A percentile compares a stretch with the other conserved stretches of the same genome.
Evolutionary conservation across 805 yeast species (phyloP).

Genomic region (Candida adriatica): DNA sequence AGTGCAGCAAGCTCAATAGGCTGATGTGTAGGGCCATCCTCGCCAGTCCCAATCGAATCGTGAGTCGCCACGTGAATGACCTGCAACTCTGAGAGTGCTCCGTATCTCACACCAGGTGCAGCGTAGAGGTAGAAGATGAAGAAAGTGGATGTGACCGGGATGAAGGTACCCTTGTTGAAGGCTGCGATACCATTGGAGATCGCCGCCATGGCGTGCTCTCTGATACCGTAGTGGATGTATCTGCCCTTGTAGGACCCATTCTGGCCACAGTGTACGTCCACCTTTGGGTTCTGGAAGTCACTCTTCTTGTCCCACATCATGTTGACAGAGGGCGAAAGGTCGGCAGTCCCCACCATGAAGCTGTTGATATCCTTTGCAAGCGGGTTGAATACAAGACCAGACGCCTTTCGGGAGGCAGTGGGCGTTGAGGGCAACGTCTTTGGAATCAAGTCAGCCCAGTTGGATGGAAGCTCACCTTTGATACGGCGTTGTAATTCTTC

Average conservation of each 20-base stretch:
- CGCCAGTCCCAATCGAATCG: constrained; percentile 85
- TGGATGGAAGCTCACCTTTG: constrained; percentile 67
- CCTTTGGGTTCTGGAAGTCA: constrained; percentile 83
- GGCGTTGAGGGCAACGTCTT: constrained; percentile 62
- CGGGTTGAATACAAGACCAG: constrained; percentile 59
- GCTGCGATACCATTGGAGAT: constrained; percentile 95
- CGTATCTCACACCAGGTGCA: constrained; percentile 78
- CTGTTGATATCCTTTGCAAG: constrained; percentile 5
- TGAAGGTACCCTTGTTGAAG: constrained; percentile 66
- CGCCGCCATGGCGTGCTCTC: constrained; percentile 99
- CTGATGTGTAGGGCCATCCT: constrained; percentile 91
- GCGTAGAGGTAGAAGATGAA: constrained; percentile 83
- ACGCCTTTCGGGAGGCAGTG: constrained; percentile 88
- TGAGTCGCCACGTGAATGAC: constrained; percentile 84
- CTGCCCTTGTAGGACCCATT: constrained; percentile 70
- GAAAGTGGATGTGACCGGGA: constrained; percentile 95
- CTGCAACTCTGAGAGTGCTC: constrained; percentile 77
- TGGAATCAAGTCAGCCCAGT: constrained; percentile 77
- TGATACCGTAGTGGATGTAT: constrained; percentile 94
- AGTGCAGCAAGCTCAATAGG: constrained; percentile 84
- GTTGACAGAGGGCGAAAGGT: constrained; percentile 8
- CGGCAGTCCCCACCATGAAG: constrained; percentile 10
- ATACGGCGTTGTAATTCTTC: constrained; percentile 76
- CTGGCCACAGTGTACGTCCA: constrained; percentile 63
- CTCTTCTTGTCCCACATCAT: constrained; percentile 41